Base-by-base conservation (phyloP, 2,329 filamentous ascomycete species). In the Amauroascus niger region DNA sequence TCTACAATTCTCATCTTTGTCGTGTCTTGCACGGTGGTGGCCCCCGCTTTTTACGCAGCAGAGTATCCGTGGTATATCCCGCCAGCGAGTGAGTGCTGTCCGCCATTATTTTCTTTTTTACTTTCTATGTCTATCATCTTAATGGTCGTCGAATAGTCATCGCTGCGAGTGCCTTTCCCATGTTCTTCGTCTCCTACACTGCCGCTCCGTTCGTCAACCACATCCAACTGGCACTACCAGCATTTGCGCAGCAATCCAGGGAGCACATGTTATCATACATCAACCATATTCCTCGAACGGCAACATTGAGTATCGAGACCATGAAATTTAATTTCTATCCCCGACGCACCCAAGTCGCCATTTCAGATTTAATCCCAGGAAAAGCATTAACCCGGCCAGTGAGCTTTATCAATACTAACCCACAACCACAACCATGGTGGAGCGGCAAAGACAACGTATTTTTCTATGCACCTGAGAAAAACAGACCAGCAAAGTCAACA, bases 131-230 rank as follows among this genome's bases (percentile, higher is more conserved):
- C n/a, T 14, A n/a, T 22, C 24, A 13, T 20, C 24, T 32, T 52
- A 39, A 50, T 35, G 20, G 24, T 9, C 24, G 62, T 45, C 37
- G 11, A 33, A 11, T 58, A 84, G 81, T 82, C 54, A 69, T 79
- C 46, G 62, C 79, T 49, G 80, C 77, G 57, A 81, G 84, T 60
- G 65, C 83, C 35, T 68, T 86, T 7, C 87, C 87, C 2, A 71
- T 88, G 61, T 54, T 80, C 33, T 80, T 83, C 62, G 75, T 88
- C 20, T 74, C 78, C 33, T 84, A 82, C 65, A 78, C 78, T 45
- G 81, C 83, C 1, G 75, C 80, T 0, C 85, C 87, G 2, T 87
- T 86, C 63, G 86, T 91, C 6, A 81, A 82, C 39, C 82, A 83
- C 63, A 76, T 93, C 56, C 81, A 86, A 67, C 71, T 93, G 48